These are phyloP conservation scores for Pseudogymnoascus sp. DNA, from an alignment of 2,329 filamentous ascomycete species.

Conservation along the genomic window DNA sequence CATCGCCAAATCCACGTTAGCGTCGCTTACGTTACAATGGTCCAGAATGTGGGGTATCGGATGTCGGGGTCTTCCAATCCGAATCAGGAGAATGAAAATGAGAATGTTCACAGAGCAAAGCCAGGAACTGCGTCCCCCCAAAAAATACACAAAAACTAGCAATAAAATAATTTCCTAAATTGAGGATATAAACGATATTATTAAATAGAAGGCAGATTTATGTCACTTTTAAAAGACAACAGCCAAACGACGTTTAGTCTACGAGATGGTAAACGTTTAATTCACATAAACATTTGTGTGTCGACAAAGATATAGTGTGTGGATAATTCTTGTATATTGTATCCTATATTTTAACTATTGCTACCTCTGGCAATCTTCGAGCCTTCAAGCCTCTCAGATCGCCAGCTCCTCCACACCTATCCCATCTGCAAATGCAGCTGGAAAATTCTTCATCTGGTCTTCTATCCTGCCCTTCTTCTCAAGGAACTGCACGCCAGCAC, in stretches of 20 bases:
- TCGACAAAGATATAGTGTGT: not conserved
- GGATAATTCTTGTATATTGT: not conserved
- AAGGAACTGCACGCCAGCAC: slow-evolving; percentile 99
- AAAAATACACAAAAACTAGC: not conserved
- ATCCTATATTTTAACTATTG: slow-evolving; percentile 6
- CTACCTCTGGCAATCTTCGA: slow-evolving; percentile 4
- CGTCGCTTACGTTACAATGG: not conserved
- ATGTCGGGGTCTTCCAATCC: not conserved
- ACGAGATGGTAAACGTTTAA: not conserved
- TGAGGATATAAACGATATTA: not conserved
- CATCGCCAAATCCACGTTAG: slow-evolving; percentile 5
- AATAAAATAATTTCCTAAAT: not conserved
- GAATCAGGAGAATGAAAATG: not conserved
- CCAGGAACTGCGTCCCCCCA: not conserved
- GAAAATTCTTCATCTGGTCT: slow-evolving; percentile 90
- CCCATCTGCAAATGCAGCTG: slow-evolving; percentile 64
- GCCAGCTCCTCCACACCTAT: not conserved
- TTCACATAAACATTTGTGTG: not conserved
- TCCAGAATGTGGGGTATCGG: not conserved
- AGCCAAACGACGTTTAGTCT: not conserved
- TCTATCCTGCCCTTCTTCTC: slow-evolving; percentile 81
- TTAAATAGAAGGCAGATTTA: not conserved
- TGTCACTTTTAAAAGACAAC: not conserved
- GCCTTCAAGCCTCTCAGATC: not conserved
- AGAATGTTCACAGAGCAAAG: not conserved